phyloP scores from a whole-genome alignment of 2,329 filamentous ascomycete species.

The Thelonectria discophora region DNA sequence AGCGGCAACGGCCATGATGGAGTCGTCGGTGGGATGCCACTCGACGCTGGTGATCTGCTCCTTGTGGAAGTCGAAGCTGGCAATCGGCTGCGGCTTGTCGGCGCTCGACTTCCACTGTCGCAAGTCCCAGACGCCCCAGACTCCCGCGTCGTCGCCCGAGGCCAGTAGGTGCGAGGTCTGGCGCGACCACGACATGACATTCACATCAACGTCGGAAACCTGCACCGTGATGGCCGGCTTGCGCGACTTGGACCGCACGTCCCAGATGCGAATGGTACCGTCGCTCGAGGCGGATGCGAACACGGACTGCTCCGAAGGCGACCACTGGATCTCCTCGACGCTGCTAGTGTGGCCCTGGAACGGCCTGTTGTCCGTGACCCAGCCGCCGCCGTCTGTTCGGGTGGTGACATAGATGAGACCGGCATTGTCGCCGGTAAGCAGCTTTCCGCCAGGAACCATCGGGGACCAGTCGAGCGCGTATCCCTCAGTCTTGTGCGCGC shows the following conservation, averaged over 20 bases:
- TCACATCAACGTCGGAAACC: slow-evolving; percentile 86
- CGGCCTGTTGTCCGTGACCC: slow-evolving; percentile 83
- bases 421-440: slow-evolving; percentile 90
- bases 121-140: slow-evolving; percentile 96
- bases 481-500: slow-evolving; percentile 91
- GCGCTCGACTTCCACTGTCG: slow-evolving; percentile 83
- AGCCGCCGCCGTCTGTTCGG: slow-evolving; percentile 85
- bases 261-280: slow-evolving; percentile 95
- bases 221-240: slow-evolving; percentile 88
- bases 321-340: slow-evolving; percentile 97
- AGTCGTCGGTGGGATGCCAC: slow-evolving; percentile 98
- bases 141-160: slow-evolving; percentile 90
- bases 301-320: slow-evolving; percentile 88
- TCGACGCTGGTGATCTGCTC: slow-evolving; percentile 96
- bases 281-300: slow-evolving; percentile 95
- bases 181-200: slow-evolving; percentile 94
- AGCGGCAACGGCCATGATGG: slow-evolving; percentile 89
- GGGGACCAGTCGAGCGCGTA: slow-evolving; percentile 99
- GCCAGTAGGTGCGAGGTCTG: slow-evolving; percentile 90
- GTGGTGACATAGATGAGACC: slow-evolving; percentile 91
- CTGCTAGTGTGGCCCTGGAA: slow-evolving; percentile 86
- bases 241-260: slow-evolving; percentile 88
- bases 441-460: slow-evolving; percentile 76
- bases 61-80: slow-evolving; percentile 93
- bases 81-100: slow-evolving; percentile 79